These are phyloP conservation scores for Globisporangium viniferum DNA, from an alignment of 352 stramenopile species.

Conservation along the genomic window DNA sequence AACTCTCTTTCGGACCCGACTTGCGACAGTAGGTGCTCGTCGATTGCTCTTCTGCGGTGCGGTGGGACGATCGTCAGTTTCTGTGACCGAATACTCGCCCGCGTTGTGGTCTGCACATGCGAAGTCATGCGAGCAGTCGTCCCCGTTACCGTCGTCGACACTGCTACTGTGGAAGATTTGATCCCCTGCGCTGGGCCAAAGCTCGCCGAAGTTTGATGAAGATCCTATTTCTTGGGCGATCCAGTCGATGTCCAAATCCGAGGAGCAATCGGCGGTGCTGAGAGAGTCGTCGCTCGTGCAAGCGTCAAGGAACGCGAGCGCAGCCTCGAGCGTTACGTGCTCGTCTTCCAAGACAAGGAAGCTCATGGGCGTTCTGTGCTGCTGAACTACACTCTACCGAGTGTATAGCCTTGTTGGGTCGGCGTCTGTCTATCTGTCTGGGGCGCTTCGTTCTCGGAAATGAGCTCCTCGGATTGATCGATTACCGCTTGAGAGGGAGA, in stretches of 20 bases:
- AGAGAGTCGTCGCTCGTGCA: conserved; percentile 6
- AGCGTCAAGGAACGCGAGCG: conserved; percentile 23
- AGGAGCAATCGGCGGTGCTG: not conserved
- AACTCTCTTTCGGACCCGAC: not conserved
- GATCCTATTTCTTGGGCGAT: not conserved
- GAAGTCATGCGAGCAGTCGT: not conserved
- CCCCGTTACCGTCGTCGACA: not conserved
- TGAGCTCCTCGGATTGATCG: not conserved
- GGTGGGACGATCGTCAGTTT: not conserved
- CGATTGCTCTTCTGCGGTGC: not conserved
- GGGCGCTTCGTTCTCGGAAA: not conserved
- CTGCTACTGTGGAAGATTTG: not conserved
- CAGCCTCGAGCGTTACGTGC: conserved; percentile 16
- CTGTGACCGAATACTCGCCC: not conserved
- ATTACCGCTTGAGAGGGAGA: too few species aligned
- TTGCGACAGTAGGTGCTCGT: not conserved
- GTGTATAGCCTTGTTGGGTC: not conserved
- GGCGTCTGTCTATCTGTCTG: not conserved
- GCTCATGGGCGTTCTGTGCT: conserved; percentile 9
- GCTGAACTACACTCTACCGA: not conserved
- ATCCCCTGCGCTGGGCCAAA: not conserved
- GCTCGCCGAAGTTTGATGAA: not conserved
- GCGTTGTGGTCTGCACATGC: not conserved
- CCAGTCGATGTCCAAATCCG: not conserved
- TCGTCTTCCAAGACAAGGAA: conserved; percentile 15